Base-by-base conservation (phyloP, 176 grass and related monocot species). In the Lolium perenne region DNA sequence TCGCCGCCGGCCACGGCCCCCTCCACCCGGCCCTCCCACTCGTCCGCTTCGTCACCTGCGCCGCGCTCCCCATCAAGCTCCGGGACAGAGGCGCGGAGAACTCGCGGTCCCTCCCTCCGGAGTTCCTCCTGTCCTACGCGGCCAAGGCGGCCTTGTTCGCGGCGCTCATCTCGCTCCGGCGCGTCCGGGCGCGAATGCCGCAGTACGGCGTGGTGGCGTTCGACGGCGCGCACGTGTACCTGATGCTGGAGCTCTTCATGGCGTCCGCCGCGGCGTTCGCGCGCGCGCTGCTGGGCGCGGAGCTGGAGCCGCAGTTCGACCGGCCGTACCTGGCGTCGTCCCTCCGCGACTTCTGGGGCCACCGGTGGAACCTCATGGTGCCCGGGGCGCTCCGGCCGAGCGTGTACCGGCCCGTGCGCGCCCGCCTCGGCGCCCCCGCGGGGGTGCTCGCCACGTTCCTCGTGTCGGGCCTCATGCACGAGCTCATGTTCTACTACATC, bases 401-500 rank as follows among this genome's bases (percentile, higher is more conserved):
- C 58, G 89, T 95, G 35, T 95, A 93, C 78, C 76, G 71, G 51
- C 89, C 89, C 50, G 81, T 93, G 59, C 84, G 91, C 62, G 87
- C 86, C 51, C 73, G 77, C 78, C 17, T 75, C 63, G 91, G 91
- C 70, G 38, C 80, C 71, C 29, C 71, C 3, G 77, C 87, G 0
- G 91, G 91, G 60, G 80, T 93, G 77, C 55, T 86, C 55, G 91
- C 87, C 65, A 80, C 84, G 69, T 95, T 95, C 80, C 81, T 92
- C 40, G 77, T 95, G 57, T 95, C 94, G 0, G 89, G 94, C 18
- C 3, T 81, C 63, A 93, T 95, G 94, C 94, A 93, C 86, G 94
- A 95, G 86, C 85, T 93, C 40, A 76, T 93, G 77, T 93, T 93
- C 87, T 95, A 89, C 83, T 95, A 91, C 91, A 67, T 93, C 76